Base-by-base conservation (phyloP, 495 filamentous ascomycete species). In the Thermothielavioides terrestris region DNA sequence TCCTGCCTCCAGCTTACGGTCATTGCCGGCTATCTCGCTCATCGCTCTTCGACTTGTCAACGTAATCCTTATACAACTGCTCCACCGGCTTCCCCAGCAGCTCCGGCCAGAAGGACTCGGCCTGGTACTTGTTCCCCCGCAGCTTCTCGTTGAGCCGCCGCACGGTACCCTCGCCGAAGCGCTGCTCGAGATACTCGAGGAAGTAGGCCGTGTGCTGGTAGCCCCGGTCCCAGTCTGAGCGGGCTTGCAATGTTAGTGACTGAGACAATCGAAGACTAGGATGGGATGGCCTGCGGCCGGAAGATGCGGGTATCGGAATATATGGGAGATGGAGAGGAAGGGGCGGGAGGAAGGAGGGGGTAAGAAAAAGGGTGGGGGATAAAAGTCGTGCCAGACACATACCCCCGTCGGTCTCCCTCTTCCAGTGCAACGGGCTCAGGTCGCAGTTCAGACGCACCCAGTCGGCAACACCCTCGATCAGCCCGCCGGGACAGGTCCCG, bases 191-290 rank as follows among this genome's bases (percentile, higher is more conserved):
- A 71, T 84, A 87, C 34, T 92, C 80, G 43, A 98, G 67, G 61
- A 98, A 97, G 63, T 85, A 98, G 4, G 81, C 92, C 17, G 92
- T 98, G 57, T 84, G 77, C 73, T 95, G 83, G 70, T 98, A 98
- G 7, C 92, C 92, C 44, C 75, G 79, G 68, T 98, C 91, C 92
- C 92, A 97, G 12, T 76, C 61, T 64, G 40, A 23, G 21, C 23
- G 23, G 11, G 11, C 74, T n/a, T n/a, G n/a, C n/a, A n/a, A n/a
- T n/a, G n/a, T n/a, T n/a, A n/a, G n/a, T n/a, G n/a, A n/a, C n/a
- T n/a, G n/a, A n/a, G n/a, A n/a, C n/a, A n/a, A n/a, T n/a, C n/a
- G n/a, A n/a, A n/a, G 27, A 30, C 11, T 30, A 30, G 6, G 27
- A 30, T 11, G 27, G 27, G 11, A 11, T 6, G 27, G 27, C 6